Conservation (phyloP, 2,329 filamentous ascomycete species). For the Aureobasidium sp. region DNA sequence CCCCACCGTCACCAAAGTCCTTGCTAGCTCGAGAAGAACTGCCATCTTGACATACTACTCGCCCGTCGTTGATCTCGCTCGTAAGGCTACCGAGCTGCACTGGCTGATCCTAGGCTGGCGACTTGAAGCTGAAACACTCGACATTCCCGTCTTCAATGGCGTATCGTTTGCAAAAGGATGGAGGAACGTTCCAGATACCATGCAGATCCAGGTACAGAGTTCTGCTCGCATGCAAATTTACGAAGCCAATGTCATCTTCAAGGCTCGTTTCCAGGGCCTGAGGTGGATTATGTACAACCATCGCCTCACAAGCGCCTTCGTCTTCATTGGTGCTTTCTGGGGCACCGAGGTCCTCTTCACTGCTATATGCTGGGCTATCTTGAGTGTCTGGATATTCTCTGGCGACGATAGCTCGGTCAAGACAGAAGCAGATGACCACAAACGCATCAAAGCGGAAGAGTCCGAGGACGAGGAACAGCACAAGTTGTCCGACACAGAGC, state of each 20-base stretch:
- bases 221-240: constrained; percentile 68
- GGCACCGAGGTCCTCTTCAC: constrained; percentile 60
- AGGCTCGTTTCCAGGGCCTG: constrained; percentile 66
- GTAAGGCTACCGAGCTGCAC: constrained; percentile 54
- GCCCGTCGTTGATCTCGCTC: constrained; percentile 54
- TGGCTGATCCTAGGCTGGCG: constrained; percentile 61
- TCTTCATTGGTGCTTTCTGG: constrained; percentile 71
- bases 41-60: constrained; percentile 75
- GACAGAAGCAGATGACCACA: constrained; percentile 4
- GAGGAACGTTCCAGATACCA: constrained; percentile 43
- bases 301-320: constrained; percentile 57
- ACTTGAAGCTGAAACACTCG: constrained; percentile 55
- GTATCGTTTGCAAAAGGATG: constrained; percentile 54
- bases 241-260: constrained; percentile 56
- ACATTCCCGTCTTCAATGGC: constrained; percentile 64
- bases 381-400: constrained; percentile 36
- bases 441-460: constrained; percentile 20
- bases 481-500: constrained; percentile 37
- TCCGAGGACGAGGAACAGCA: constrained; percentile 15
- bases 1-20: constrained; percentile 11
- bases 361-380: constrained; percentile 53
- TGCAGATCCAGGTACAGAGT: constrained; percentile 62
- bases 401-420: constrained; percentile 15
- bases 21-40: constrained; percentile 55
- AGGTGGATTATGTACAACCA: constrained; percentile 82